A percentile compares a stretch with the other conserved stretches of the same genome.
Evolutionary conservation across 2,329 filamentous ascomycete species (phyloP).

Genomic region (Colletotrichum lentis): DNA sequence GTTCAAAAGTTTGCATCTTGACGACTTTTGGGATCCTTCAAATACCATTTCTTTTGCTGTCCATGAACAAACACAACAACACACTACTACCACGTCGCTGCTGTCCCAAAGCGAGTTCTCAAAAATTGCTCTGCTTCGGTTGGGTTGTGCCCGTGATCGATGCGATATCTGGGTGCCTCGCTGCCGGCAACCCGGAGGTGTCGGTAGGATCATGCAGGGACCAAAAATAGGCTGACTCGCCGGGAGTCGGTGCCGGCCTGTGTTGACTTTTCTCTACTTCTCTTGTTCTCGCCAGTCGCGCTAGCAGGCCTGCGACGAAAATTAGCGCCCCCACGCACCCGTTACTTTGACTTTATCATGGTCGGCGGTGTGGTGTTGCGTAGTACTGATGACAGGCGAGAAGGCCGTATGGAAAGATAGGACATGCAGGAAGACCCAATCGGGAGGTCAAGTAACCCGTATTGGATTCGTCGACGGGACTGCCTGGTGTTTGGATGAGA

Average conservation of each 20-base stretch:
- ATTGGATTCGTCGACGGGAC: too few relatives aligned
- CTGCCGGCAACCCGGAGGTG: neutral
- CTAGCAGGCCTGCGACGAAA: slow-evolving; percentile 2
- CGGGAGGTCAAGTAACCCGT: too few relatives aligned
- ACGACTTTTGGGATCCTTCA: slow-evolving; percentile 37
- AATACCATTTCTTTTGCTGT: slow-evolving; percentile 36
- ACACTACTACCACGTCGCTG: neutral
- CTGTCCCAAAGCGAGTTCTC: neutral
- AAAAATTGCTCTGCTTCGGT: neutral
- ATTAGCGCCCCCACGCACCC: slow-evolving; percentile 7
- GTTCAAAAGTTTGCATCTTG: slow-evolving; percentile 41
- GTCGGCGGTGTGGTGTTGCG: too few relatives aligned
- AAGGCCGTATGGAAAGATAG: too few relatives aligned
- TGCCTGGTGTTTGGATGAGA: neutral
- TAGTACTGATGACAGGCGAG: too few relatives aligned
- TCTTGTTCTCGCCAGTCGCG: neutral
- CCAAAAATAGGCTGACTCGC: slow-evolving; percentile 10
- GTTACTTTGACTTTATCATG: neutral
- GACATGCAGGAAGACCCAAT: too few relatives aligned
- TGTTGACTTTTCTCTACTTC: too few relatives aligned
- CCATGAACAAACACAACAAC: neutral
- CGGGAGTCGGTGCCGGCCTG: too few relatives aligned
- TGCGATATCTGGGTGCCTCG: neutral
- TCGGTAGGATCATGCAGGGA: slow-evolving; percentile 11
- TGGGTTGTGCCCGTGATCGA: neutral